Evolutionary conservation across 257 asterid species (phyloP).

Genomic region (Salvia hispanica): DNA sequence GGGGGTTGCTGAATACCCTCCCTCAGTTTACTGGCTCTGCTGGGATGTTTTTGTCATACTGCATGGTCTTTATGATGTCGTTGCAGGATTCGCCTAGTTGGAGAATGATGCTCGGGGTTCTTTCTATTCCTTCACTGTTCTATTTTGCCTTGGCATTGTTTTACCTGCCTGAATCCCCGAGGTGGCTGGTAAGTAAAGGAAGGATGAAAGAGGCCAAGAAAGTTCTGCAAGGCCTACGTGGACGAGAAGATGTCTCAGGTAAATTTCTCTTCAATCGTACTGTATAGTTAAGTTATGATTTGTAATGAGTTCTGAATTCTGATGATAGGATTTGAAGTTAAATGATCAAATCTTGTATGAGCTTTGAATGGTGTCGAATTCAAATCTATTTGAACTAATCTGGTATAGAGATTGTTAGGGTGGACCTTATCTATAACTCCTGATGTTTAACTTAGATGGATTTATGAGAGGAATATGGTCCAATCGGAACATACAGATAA

Average conservation of each 20-base stretch:
- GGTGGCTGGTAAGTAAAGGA: constrained; percentile 97
- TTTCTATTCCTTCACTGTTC: constrained; percentile 70
- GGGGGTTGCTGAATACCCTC: constrained; percentile 77
- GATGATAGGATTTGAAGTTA: neutral
- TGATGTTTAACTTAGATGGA: neutral
- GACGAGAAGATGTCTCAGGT: constrained; percentile 91
- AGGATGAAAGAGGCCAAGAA: constrained; percentile 76
- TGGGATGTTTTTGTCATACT: constrained; percentile 87
- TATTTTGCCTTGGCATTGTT: constrained; percentile 62
- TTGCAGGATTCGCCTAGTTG: constrained; percentile 73
- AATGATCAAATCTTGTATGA: neutral
- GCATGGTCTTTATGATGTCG: constrained; percentile 94
- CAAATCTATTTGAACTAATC: neutral
- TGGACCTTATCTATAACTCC: neutral
- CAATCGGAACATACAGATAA: neutral
- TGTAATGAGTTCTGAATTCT: neutral
- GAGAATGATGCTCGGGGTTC: constrained; percentile 96
- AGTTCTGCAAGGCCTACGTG: constrained; percentile 78
- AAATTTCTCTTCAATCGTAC: neutral
- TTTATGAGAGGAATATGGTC: neutral
- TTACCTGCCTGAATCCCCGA: constrained; percentile 92
- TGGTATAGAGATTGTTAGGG: neutral
- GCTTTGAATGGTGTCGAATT: neutral
- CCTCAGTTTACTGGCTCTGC: constrained; percentile 92
- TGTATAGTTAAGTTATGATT: constrained; percentile 6